Evolutionary conservation across 2,329 filamentous ascomycete species (phyloP), one percentile per base, ranked within the genome.

Genomic region (Gnomoniopsis sp.): DNA sequence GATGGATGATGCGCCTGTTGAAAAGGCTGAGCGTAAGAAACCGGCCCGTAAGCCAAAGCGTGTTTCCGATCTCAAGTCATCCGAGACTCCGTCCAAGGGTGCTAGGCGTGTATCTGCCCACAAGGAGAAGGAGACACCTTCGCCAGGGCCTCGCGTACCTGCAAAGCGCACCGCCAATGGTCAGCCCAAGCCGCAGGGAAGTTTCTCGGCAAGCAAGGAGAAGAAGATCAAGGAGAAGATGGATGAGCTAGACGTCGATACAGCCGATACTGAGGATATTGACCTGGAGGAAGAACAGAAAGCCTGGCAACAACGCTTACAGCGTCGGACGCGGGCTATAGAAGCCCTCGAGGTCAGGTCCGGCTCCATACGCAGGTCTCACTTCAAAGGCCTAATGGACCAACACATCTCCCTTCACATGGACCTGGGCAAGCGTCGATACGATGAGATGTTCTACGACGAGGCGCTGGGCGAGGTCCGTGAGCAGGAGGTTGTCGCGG

Each of bases 391-490:
- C 65, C 79, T 68, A 67, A 83, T 76, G 72, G 84, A 72, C 67
- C 86, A 71, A 71, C 87, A 87, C 55, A 83, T 97, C 53, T 79
- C 80, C 56, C 79, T 79, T 47, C 89, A 93, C 67, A 85, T 88
- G 52, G 81, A 86, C 53, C 80, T 85, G 19, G 91, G 91, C 43
- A 89, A 89, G 67, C 82, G 88, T 55, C 86, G 90, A 34, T 97
- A 90, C 71, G 85, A 90, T 60, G 82, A 89, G 15, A 78, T 87
- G 49, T 87, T 95, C 71, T 93, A 92, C 69, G 85, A 90, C 19
- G 87, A 89, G 44, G 93, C 95, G 1, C 83, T 93, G 60, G 85
- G 89, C 55, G 89, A 96, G 67, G 93, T 98, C 2, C 90, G 95
- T 65, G 89, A 92, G 62, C 91, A 91, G 65, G 93, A 97, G 72